These are phyloP conservation scores for Phytophthora sojae DNA, from an alignment of 352 stramenopile genomes.

Conservation along the genomic window DNA sequence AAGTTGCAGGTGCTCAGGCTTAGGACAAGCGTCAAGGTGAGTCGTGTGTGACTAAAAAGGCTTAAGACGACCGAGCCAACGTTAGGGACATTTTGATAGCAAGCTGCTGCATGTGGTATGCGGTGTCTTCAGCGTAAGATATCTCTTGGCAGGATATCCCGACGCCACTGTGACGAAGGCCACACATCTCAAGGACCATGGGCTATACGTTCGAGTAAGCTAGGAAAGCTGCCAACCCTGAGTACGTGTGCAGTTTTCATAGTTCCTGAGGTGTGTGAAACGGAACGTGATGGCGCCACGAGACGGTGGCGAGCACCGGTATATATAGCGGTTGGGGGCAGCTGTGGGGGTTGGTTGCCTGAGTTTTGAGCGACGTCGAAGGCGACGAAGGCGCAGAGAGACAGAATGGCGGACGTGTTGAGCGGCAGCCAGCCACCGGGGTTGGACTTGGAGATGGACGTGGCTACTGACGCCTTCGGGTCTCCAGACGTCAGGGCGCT, in stretches of 20 bases:
- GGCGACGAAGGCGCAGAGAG: background rate
- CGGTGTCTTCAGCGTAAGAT: too few relatives aligned
- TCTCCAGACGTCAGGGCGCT: background rate
- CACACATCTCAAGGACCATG: background rate
- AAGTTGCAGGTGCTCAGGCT: constrained; percentile 7
- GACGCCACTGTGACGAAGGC: too few relatives aligned
- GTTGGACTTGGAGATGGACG: constrained; percentile 35
- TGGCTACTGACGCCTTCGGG: constrained; percentile 1
- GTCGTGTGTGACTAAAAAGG: too few relatives aligned
- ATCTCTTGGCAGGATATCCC: too few relatives aligned
- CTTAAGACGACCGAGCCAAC: background rate
- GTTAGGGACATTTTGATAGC: too few relatives aligned
- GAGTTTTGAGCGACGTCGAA: constrained; percentile 20
- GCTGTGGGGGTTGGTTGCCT: constrained; percentile 7
- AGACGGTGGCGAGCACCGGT: constrained; percentile 6
- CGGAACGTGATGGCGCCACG: constrained; percentile 17
- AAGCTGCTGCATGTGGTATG: too few relatives aligned
- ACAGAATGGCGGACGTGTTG: constrained; percentile 19
- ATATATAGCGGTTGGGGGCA: constrained; percentile 32
- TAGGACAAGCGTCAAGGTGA: background rate
- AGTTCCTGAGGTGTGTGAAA: constrained; percentile 29
- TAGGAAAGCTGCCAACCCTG: background rate
- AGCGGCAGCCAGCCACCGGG: constrained; percentile 23
- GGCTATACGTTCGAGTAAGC: background rate
- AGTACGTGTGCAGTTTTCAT: too few relatives aligned